Conservation (phyloP, 352 stramenopile genomes). For the Pythium pyrilobum region DNA sequence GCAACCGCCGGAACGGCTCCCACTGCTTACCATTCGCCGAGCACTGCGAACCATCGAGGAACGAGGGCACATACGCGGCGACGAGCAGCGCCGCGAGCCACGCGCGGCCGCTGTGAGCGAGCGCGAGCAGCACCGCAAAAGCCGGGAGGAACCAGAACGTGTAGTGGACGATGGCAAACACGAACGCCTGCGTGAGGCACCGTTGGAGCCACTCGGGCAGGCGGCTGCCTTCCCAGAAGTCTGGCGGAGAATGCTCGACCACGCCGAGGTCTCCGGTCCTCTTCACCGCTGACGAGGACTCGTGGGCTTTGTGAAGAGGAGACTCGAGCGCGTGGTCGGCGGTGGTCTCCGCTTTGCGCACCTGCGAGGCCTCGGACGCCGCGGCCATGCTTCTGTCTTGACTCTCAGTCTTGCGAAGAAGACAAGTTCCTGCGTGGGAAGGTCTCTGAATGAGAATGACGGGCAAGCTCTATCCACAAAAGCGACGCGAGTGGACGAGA, state of each 20-base stretch:
- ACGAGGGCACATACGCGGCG: constrained; percentile 46
- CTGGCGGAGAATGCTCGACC: constrained; percentile 35
- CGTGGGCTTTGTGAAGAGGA: no score
- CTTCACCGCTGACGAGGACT: no score
- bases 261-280: no score
- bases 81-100: constrained; percentile 34
- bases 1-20: constrained; percentile 31
- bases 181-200: constrained; percentile 32
- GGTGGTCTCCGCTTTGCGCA: no score
- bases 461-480: no score
- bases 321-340: no score
- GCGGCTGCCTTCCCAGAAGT: constrained; percentile 33
- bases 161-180: constrained; percentile 67
- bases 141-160: constrained; percentile 47
- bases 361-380: no score
- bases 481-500: no score
- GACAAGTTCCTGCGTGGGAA: no score
- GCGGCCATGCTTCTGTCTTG: no score
- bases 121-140: neutral
- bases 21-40: constrained; percentile 41
- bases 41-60: constrained; percentile 39
- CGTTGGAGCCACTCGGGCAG: constrained; percentile 34
- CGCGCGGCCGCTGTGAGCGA: constrained; percentile 30
- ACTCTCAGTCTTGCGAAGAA: no score
- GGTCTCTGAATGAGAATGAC: no score